phyloP scores from a whole-genome alignment of 1,284 basidiomycete genomes.

The Ceratobasidium theobromae region DNA sequence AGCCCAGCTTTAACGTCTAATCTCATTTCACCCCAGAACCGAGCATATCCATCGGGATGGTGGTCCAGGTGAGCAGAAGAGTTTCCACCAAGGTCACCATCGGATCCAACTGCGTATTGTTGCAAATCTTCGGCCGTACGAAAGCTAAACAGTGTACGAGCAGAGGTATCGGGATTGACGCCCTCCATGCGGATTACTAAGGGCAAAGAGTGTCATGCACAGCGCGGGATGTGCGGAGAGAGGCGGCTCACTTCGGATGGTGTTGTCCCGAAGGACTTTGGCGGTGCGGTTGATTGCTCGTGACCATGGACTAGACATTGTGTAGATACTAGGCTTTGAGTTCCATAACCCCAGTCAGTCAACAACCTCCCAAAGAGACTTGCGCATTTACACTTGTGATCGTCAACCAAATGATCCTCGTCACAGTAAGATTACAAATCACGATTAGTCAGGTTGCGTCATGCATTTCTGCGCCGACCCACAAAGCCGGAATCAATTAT shows the following conservation, averaged over 20 bases:
- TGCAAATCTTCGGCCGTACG: constrained; percentile 59
- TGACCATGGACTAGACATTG: constrained; percentile 22
- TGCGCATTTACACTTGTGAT: no score
- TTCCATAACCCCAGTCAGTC: not conserved
- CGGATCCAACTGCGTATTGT: constrained; percentile 73
- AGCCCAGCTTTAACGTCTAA: constrained; percentile 62
- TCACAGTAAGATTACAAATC: not conserved
- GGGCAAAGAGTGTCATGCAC: not conserved
- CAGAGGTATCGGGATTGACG: constrained; percentile 58
- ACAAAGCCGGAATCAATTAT: constrained; percentile 33
- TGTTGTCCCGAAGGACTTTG: constrained; percentile 21
- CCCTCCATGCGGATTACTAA: constrained; percentile 58
- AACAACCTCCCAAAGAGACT: no score
- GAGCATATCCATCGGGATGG: constrained; percentile 57
- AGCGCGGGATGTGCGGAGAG: not conserved
- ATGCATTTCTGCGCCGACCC: not conserved
- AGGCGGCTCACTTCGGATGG: constrained; percentile 4
- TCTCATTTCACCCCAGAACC: constrained; percentile 76
- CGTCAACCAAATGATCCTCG: no score
- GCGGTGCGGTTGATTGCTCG: constrained; percentile 25
- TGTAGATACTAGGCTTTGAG: not conserved
- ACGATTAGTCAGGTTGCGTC: not conserved
- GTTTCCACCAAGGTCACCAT: constrained; percentile 83
- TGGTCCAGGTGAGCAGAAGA: constrained; percentile 70
- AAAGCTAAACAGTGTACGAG: constrained; percentile 64